A percentile compares a stretch with the other conserved stretches of the same genome.
These are phyloP conservation scores for Solanum stenotomum DNA, from an alignment of 257 asterid genomes.

Conservation along the genomic window DNA sequence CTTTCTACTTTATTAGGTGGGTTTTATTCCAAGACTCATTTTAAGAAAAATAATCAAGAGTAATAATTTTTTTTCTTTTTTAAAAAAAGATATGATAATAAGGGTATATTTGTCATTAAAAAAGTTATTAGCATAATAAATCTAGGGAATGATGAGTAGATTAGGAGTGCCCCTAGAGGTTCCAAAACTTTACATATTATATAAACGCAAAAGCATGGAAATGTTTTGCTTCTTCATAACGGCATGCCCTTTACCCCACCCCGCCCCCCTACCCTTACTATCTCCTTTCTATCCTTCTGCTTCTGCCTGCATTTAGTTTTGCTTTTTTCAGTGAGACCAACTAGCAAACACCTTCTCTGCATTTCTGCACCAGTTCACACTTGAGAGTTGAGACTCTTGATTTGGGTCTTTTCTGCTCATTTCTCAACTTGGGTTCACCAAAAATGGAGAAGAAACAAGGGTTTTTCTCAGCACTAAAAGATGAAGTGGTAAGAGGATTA, in stretches of 20 bases:
- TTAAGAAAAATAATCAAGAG: not conserved
- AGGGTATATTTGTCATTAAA: slow-evolving; percentile 9
- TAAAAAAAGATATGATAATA: not conserved
- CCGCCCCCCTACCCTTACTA: not conserved
- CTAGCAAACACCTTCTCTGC: slow-evolving; percentile 1
- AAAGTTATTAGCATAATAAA: not conserved
- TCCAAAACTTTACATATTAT: slow-evolving; percentile 1
- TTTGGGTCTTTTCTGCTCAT: not conserved
- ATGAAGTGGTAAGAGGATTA: slow-evolving; percentile 61
- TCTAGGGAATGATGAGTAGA: not conserved
- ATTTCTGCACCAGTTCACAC: not conserved
- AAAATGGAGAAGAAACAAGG: slow-evolving; percentile 63
- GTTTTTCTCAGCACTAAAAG: slow-evolving; percentile 53
- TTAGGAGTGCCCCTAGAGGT: slow-evolving; percentile 1
- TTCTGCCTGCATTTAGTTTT: not conserved
- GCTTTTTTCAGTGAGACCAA: not conserved
- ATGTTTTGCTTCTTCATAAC: slow-evolving; percentile 19
- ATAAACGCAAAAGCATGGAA: slow-evolving; percentile 1
- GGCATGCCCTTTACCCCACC: slow-evolving; percentile 10
- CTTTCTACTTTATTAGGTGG: not conserved
- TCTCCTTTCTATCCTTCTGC: not conserved
- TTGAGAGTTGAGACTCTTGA: not conserved
- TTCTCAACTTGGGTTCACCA: not conserved
- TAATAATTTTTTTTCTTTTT: not conserved
- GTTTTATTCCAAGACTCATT: not conserved